Base-by-base conservation (phyloP, 371 early-diverging fungal species). In the Mortierella sp. region DNA sequence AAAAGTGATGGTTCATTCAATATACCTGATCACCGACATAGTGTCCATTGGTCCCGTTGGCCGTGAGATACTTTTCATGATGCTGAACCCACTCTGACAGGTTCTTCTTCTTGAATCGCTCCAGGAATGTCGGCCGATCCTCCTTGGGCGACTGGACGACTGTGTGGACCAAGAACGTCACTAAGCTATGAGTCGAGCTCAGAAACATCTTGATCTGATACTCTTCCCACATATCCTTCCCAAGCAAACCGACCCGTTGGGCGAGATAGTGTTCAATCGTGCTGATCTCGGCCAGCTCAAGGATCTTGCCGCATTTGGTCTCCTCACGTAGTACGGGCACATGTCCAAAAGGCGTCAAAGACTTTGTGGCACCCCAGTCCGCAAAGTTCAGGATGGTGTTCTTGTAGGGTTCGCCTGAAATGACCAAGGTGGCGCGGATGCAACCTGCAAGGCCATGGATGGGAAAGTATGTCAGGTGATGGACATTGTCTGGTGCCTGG, bases 291-390 rank as follows among this genome's bases (percentile, higher is more conserved):
- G 56, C 50, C 21, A 70, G 46, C 41, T 64, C 44, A 19, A 44
- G 44, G 6, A 21, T 44, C 44, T 44, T 21, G 3, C 44, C 44
- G 9, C 19, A n/a, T 2, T 15, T 8, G 21, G 44, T 60, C 39
- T n/a, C 47, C n/a, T 63, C 37, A 8, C 30, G 44, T 14, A 64
- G 55, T 17, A 84, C 72, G 6, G 88, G 88, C n/a, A 87, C 65
- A 34, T 80, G 81, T 27, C 87, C 86, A 56, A 83, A 86, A 0
- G 88, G 88, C 31, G 81, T 84, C 39, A 75, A 50, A 0, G 48
- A 15, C 78, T 88, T 88, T 21, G 44, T 57, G 9, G 43, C 50
- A 4, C 73, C 70, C 87, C 87, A 87, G 6, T 79, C 80, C 57
- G 41, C 2, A 31, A 62, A 62, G 15, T 21, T 34, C 23, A 66